A percentile compares a stretch with the other conserved stretches of the same genome.
Evolutionary conservation across 306 rosid genomes (phyloP).

Genomic region (Prunus dulcis): DNA sequence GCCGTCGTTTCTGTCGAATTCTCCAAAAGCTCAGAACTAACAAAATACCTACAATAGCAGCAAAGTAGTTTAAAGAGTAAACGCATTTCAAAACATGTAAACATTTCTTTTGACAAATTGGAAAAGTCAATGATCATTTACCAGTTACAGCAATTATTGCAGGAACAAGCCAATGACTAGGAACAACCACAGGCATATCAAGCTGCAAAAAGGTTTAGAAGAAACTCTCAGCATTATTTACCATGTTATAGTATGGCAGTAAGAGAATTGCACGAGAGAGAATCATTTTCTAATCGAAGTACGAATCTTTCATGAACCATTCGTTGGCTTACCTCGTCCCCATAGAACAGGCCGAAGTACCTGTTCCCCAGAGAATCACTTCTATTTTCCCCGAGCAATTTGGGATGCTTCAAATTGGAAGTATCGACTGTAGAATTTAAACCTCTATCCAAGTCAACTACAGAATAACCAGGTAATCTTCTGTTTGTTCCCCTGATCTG

Average conservation of each 20-base stretch:
- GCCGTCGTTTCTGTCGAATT: constrained; percentile 76
- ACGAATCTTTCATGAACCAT: background rate
- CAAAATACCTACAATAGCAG: constrained; percentile 49
- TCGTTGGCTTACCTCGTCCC: constrained; percentile 73
- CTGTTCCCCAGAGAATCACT: constrained; percentile 50
- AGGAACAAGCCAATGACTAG: constrained; percentile 82
- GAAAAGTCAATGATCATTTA: constrained; percentile 34
- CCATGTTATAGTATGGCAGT: background rate
- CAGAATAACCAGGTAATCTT: constrained; percentile 77
- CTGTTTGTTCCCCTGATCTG: constrained; percentile 83
- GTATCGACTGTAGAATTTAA: constrained; percentile 45
- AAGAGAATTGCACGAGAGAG: constrained; percentile 1
- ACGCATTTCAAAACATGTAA: background rate
- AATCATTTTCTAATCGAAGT: background rate
- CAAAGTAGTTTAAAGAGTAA: background rate
- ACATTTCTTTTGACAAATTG: background rate
- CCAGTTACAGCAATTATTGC: constrained; percentile 63
- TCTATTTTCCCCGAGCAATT: constrained; percentile 26
- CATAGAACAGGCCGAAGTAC: constrained; percentile 66
- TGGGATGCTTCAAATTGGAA: constrained; percentile 29
- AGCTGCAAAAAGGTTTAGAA: constrained; percentile 47
- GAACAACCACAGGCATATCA: constrained; percentile 63
- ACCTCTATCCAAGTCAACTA: constrained; percentile 61
- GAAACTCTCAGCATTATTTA: constrained; percentile 28
- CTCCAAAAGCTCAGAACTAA: constrained; percentile 72